Conservation (phyloP, 129 eudicot genomes). For the Flaveria brownii region DNA sequence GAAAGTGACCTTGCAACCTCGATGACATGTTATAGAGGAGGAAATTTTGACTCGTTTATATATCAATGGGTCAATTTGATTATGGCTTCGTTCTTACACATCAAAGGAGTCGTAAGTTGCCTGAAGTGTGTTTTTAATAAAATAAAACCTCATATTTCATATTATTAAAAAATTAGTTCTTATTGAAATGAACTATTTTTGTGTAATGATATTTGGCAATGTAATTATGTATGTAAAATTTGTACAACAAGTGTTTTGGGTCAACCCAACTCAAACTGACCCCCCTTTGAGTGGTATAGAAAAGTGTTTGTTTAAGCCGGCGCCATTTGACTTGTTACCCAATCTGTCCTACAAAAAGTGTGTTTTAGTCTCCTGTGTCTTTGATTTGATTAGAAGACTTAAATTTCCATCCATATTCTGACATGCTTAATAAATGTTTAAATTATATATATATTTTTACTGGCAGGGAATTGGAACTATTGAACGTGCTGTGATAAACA, state of each 20-base stretch:
- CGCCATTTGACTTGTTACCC: neutral
- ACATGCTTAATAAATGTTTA: neutral
- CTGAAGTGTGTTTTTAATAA: neutral
- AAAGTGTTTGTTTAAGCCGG: too few relatives aligned
- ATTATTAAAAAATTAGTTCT: neutral
- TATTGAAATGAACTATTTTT: neutral
- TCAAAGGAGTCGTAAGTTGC: neutral
- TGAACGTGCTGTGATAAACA: slow-evolving; percentile 74
- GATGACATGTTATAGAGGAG: neutral
- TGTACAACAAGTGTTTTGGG: neutral
- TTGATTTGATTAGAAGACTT: neutral
- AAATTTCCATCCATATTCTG: neutral
- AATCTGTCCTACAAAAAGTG: neutral
- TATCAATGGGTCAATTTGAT: neutral
- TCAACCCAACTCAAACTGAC: neutral
- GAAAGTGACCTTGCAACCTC: neutral
- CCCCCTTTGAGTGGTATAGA: too few relatives aligned
- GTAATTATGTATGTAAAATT: neutral
- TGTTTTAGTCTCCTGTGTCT: neutral
- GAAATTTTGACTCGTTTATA: neutral
- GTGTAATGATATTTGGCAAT: slow-evolving; percentile 7
- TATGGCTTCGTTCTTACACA: neutral
- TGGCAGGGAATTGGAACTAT: slow-evolving; percentile 77
- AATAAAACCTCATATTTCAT: neutral
- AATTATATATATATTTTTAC: neutral